A percentile compares a stretch with the other conserved stretches of the same genome.
Evolutionary conservation across 495 filamentous ascomycete genomes (phyloP).

Genomic region (Niebla homalea): DNA sequence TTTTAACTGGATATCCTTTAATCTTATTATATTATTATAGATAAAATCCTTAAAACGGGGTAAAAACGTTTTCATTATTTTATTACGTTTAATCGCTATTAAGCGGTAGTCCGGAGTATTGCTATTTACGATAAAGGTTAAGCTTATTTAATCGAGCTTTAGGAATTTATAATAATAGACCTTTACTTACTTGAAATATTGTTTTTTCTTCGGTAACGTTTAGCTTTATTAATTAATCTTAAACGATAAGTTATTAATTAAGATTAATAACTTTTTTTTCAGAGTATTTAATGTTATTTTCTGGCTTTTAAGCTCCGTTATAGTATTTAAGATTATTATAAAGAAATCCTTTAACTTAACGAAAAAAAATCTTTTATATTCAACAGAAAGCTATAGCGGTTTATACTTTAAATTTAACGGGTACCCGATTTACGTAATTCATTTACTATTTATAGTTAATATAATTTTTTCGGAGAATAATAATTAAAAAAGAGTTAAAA

Average conservation of each 20-base stretch:
- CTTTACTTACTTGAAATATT: not conserved
- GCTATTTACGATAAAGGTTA: too few relatives aligned
- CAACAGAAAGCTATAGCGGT: not conserved
- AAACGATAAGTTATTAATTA: too few relatives aligned
- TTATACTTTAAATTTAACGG: not conserved
- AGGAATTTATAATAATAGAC: too few relatives aligned
- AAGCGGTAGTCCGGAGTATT: too few relatives aligned
- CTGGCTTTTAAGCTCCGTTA: too few relatives aligned
- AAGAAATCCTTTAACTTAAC: not conserved
- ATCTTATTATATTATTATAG: not conserved
- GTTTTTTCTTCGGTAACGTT: not conserved
- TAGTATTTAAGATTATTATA: too few relatives aligned
- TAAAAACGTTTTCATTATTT: not conserved
- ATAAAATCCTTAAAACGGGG: not conserved
- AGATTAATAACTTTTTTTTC: too few relatives aligned
- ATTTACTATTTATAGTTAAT: too few relatives aligned
- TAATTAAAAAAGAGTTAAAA: not conserved
- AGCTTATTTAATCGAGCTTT: too few relatives aligned
- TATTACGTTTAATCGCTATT: too few relatives aligned
- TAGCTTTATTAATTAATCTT: not conserved
- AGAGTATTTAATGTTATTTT: not conserved
- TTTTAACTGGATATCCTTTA: not conserved
- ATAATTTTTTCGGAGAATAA: too few relatives aligned
- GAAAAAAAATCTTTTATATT: not conserved
- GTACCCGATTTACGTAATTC: too few relatives aligned